These are phyloP conservation scores for Aureobasidium sp. DNA, from an alignment of 2,329 filamentous ascomycete species.

Conservation along the genomic window DNA sequence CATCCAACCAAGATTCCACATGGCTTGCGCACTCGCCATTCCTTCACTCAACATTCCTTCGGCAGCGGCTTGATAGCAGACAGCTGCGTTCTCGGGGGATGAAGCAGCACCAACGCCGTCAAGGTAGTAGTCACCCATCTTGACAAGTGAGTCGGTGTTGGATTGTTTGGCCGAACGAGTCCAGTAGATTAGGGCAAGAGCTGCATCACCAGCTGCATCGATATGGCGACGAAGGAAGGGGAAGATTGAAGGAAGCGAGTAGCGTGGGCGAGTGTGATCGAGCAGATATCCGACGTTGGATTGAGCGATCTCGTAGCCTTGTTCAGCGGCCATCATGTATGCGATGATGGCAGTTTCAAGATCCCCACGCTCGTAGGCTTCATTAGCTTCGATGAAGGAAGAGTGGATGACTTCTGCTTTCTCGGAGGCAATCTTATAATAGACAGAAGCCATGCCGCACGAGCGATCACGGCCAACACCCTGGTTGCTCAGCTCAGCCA, in stretches of 20 bases:
- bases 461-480: slow-evolving; percentile 84
- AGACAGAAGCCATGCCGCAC: slow-evolving; percentile 79
- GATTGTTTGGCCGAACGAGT: slow-evolving; percentile 93
- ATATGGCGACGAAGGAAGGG: slow-evolving; percentile 25
- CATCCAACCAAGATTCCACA: slow-evolving; percentile 99
- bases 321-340: slow-evolving; percentile 90
- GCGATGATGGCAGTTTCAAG: slow-evolving; percentile 81
- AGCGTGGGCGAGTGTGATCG: slow-evolving; percentile 62
- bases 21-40: slow-evolving; percentile 91
- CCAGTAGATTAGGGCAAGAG: slow-evolving; percentile 90
- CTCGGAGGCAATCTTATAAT: slow-evolving; percentile 90
- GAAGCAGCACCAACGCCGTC: slow-evolving; percentile 71
- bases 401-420: slow-evolving; percentile 91
- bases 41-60: slow-evolving; percentile 94
- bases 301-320: slow-evolving; percentile 90
- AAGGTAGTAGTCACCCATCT: slow-evolving; percentile 99
- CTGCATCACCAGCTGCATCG: slow-evolving; percentile 61
- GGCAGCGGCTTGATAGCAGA: slow-evolving; percentile 92
- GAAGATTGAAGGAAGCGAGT: slow-evolving; percentile 27
- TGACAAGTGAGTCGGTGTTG: slow-evolving; percentile 94
- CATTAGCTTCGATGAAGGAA: slow-evolving; percentile 84
- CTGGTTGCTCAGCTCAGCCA: slow-evolving; percentile 86
- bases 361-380: slow-evolving; percentile 82
- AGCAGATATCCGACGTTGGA: slow-evolving; percentile 91
- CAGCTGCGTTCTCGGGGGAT: slow-evolving; percentile 81